phyloP scores from a whole-genome alignment of 2,329 filamentous ascomycete species.

The Aureobasidium sp. region DNA sequence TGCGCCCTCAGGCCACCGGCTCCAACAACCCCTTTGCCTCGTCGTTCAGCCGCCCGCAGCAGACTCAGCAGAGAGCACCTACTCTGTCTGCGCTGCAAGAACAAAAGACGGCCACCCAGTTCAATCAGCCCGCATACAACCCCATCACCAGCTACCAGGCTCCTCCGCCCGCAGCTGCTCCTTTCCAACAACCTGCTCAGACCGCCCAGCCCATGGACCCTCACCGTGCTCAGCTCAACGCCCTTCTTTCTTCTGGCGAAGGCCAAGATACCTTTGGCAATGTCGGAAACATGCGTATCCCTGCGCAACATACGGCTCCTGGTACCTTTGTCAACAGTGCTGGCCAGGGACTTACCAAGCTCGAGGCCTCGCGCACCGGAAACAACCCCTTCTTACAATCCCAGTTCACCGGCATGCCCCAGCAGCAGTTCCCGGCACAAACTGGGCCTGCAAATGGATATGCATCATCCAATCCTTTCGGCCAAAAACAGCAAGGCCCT shows the following conservation, averaged over 20 bases:
- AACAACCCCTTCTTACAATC: conserved; percentile 85
- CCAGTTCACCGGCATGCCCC: conserved; percentile 65
- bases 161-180: conserved; percentile 38
- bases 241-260: conserved; percentile 76
- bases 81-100: conserved; percentile 71
- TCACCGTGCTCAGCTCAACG: conserved; percentile 68
- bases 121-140: conserved; percentile 45
- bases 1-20: conserved; percentile 80
- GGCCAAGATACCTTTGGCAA: conserved; percentile 97
- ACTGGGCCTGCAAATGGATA: conserved; percentile 43
- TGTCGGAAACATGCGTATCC: conserved; percentile 89
- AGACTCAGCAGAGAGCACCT: conserved; percentile 51
- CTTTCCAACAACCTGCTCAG: conserved; percentile 35
- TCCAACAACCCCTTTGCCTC: conserved; percentile 96
- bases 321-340: conserved; percentile 96
- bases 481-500: conserved; percentile 35
- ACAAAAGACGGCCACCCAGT: conserved; percentile 66
- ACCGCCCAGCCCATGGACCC: conserved; percentile 39
- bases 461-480: conserved; percentile 49
- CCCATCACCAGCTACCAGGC: conserved; percentile 32
- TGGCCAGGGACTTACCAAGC: conserved; percentile 64
- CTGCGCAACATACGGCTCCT: conserved; percentile 90
- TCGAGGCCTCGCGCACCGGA: conserved; percentile 61
- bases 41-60: conserved; percentile 53
- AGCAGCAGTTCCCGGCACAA: conserved; percentile 28